Percentiles rank a stretch among this genome's conserved stretches.
Evolutionary conservation across 371 early-diverging fungal genomes (phyloP).

Genomic region (Mucor plumbeus): DNA sequence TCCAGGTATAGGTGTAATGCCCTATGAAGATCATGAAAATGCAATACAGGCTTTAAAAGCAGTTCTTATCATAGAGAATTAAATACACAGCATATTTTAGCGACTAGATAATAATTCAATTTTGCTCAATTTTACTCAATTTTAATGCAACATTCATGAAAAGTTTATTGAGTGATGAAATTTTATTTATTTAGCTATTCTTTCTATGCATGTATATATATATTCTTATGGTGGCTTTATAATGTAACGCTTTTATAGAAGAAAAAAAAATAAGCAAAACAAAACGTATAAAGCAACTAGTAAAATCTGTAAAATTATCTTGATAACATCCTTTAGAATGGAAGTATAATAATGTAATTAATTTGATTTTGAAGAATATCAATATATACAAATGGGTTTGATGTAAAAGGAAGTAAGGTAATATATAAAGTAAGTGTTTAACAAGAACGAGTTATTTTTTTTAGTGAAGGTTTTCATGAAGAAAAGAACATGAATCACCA

Average conservation of each 20-base stretch:
- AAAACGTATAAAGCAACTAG: no score
- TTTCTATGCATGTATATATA: background rate
- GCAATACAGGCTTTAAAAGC: no score
- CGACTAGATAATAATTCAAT: no score
- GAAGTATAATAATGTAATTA: no score
- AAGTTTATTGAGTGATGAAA: no score
- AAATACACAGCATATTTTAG: no score
- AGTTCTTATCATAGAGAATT: no score
- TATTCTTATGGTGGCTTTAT: background rate
- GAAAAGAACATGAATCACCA: conserved; percentile 13
- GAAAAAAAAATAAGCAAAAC: no score
- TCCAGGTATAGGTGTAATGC: no score
- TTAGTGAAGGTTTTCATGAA: background rate
- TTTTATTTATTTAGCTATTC: background rate
- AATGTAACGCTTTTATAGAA: background rate
- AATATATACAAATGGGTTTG: background rate
- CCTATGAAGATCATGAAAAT: no score
- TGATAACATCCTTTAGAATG: background rate
- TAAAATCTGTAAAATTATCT: background rate
- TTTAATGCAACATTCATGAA: no score
- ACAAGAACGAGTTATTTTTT: background rate
- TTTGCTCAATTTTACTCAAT: no score
- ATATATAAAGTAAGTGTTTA: background rate
- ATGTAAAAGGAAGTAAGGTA: background rate
- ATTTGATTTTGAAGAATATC: background rate